Evolutionary conservation across 495 filamentous ascomycete genomes (phyloP).

Genomic region (Penicillium pancosmium): DNA sequence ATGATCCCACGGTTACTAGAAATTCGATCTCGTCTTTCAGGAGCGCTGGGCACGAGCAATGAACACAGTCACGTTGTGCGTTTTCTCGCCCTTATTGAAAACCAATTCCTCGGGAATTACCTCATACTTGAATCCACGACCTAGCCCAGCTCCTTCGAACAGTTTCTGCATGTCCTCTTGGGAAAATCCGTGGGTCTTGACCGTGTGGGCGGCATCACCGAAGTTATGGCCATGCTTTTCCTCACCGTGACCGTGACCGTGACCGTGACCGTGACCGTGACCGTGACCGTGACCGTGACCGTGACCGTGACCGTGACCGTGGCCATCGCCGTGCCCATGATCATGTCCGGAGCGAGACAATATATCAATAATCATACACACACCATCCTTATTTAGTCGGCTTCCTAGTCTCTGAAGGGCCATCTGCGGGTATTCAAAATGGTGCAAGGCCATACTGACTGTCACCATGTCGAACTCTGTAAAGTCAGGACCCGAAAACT

Average conservation of each 20-base stretch:
- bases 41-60: constrained; percentile 37
- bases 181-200: constrained; percentile 62
- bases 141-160: constrained; percentile 55
- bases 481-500: constrained; percentile 51
- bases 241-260: constrained; percentile 3
- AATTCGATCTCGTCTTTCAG: constrained; percentile 6
- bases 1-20: neutral
- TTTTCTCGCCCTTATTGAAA: constrained; percentile 31
- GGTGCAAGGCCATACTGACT: constrained; percentile 71
- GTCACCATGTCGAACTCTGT: constrained; percentile 64
- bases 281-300: constrained; percentile 30
- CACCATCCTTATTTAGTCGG: constrained; percentile 63
- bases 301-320: constrained; percentile 24
- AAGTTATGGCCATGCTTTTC: constrained; percentile 22
- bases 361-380: constrained; percentile 68
- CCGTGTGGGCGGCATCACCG: constrained; percentile 42
- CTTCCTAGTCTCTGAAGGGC: constrained; percentile 58
- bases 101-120: constrained; percentile 34
- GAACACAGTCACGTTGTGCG: constrained; percentile 35
- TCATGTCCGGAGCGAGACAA: constrained; percentile 39
- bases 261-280: constrained; percentile 26
- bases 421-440: constrained; percentile 64
- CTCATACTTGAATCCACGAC: constrained; percentile 43
- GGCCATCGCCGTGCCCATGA: constrained; percentile 25
- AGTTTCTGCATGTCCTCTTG: constrained; percentile 52